A percentile compares a stretch with the other conserved stretches of the same genome.
These are phyloP conservation scores for Talaromyces verruculosus DNA, from an alignment of 2,329 filamentous ascomycete species.

Conservation along the genomic window DNA sequence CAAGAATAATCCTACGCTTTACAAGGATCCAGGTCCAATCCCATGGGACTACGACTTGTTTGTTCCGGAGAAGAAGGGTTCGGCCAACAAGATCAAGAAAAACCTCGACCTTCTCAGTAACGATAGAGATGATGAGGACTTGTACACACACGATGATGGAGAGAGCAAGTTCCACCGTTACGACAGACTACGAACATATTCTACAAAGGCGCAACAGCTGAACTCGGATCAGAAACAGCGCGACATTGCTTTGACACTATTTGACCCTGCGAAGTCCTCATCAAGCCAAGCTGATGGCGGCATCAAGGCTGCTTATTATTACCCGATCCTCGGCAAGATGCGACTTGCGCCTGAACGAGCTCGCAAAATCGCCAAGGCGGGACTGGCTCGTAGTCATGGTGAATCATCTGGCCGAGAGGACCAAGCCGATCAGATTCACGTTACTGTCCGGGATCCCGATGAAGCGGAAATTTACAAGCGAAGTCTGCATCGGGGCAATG, in stretches of 20 bases:
- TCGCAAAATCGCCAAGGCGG: constrained; percentile 45
- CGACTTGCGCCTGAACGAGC: constrained; percentile 53
- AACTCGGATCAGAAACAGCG: constrained; percentile 54
- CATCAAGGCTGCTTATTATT: constrained; percentile 61
- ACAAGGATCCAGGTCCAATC: constrained; percentile 54
- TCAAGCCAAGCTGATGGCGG: constrained; percentile 30
- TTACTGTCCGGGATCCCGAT: constrained; percentile 52
- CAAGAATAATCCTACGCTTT: constrained; percentile 50
- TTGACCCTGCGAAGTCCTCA: constrained; percentile 47
- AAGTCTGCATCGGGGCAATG: constrained; percentile 44
- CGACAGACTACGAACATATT: constrained; percentile 60
- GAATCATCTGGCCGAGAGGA: constrained; percentile 42
- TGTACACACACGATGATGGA: constrained; percentile 51
- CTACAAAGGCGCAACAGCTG: constrained; percentile 55
- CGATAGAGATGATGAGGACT: constrained; percentile 53
- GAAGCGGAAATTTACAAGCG: constrained; percentile 52
- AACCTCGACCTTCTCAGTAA: constrained; percentile 57
- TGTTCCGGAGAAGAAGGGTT: constrained; percentile 52
- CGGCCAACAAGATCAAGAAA: constrained; percentile 54
- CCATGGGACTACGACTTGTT: constrained; percentile 62
- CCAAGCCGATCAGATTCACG: constrained; percentile 54
- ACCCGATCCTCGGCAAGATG: constrained; percentile 60
- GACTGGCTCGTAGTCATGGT: constrained; percentile 39
- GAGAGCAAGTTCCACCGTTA: constrained; percentile 53
- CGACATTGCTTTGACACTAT: constrained; percentile 60